Base-by-base conservation (phyloP, 495 filamentous ascomycete species). In the Penicillium crystallinum region DNA sequence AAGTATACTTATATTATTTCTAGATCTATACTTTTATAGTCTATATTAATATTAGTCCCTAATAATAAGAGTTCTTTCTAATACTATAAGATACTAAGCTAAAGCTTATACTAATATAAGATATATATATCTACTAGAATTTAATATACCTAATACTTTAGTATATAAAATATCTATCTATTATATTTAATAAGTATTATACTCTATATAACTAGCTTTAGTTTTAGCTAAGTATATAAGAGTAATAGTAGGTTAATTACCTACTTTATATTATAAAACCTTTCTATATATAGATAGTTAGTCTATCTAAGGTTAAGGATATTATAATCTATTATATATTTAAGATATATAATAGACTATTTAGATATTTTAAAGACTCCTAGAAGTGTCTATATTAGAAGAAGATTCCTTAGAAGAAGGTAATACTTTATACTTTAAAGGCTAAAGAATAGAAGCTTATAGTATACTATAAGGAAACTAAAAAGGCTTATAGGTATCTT, bases 281-380 rank as follows among this genome's bases (percentile, higher is more conserved):
- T 2, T 60, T 60, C 40, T 52, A 40, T 25, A 9, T 56, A 33
- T 14, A 56, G 23, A 11, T 22, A 10, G 54, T 29, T 56, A 43
- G 11, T 45, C 56, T 41, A 47, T 25, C 27, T 53, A 47, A 34
- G 53, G 56, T 31, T 18, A 53, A 30, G 56, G 44, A 21, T 42
- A 47, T 30, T 19, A 60, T 35, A 34, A 0, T 12, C 10, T 4
- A 34, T 34, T 25, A 22, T 12, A 27, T 60, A 23, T 40, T 60
- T 42, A 31, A 15, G 17, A 43, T 59, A 14, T 59, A 59, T 23
- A 56, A 60, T 31, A 23, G 38, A 11, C 48, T 51, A 1, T 51
- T 51, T 35, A 27, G 25, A 9, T 17, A 51, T 43, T 14, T 51
- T 11, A 27, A 43, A 11, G 23, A 22, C 8, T 51, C 48, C 0